phyloP scores from a whole-genome alignment of 179 eudicot genomes.

The Vitellaria paradoxa region DNA sequence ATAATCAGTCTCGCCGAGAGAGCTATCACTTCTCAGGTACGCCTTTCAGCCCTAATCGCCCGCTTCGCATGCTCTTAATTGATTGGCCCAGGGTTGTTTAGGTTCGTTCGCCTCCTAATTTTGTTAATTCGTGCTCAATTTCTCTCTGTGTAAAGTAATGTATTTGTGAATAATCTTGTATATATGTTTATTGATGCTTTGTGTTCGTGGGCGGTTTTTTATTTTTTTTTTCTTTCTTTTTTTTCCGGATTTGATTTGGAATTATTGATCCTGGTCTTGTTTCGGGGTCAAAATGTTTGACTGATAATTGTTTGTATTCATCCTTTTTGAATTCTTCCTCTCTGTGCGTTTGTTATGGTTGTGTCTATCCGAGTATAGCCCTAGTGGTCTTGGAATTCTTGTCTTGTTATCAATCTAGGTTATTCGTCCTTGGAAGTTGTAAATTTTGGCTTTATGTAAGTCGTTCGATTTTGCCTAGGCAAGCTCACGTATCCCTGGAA shows the following conservation, averaged over 20 bases:
- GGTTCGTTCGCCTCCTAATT: neutral
- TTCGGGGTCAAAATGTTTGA: too few species aligned
- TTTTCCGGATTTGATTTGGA: neutral
- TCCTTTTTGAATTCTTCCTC: too few species aligned
- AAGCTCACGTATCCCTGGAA: neutral
- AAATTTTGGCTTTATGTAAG: neutral
- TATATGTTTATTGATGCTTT: too few species aligned
- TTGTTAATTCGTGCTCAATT: neutral
- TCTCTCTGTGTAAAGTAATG: neutral
- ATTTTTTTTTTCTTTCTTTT: too few species aligned
- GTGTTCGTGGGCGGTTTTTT: neutral
- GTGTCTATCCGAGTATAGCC: too few species aligned
- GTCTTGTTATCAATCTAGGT: neutral
- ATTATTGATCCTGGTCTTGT: neutral
- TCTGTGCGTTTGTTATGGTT: too few species aligned
- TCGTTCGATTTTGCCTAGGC: neutral
- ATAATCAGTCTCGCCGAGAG: neutral
- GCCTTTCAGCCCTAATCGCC: neutral
- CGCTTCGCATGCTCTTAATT: neutral
- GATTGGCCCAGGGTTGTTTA: neutral
- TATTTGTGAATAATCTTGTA: neutral
- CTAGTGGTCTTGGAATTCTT: neutral
- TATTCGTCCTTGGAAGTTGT: neutral
- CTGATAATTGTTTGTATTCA: too few species aligned
- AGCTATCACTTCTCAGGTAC: neutral